A percentile compares a stretch with the other conserved stretches of the same genome.
Evolutionary conservation across 164 flowering plant genomes (phyloP).

Genomic region (Annona squamosa): DNA sequence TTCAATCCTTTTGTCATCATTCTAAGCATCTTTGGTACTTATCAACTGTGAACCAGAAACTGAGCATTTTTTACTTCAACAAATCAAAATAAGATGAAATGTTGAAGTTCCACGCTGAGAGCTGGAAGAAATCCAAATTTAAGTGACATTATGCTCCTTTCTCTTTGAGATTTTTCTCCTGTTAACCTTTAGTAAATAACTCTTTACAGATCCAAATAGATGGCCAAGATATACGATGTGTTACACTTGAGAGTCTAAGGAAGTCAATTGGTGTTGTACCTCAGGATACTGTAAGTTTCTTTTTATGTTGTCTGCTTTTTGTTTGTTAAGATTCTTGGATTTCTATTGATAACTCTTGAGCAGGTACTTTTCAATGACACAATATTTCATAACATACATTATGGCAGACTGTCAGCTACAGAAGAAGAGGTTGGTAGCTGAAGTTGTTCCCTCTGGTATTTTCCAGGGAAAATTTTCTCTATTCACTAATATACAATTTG

Average conservation of each 20-base stretch:
- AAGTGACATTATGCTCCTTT: not conserved
- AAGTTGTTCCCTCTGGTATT: not conserved
- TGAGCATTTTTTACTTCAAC: no score
- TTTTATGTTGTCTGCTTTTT: not conserved
- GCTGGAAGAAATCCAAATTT: not conserved
- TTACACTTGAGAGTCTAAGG: slow-evolving; percentile 73
- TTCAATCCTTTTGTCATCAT: no score
- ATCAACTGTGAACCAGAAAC: no score
- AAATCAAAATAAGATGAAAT: no score
- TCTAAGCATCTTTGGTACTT: no score
- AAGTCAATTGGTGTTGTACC: slow-evolving; percentile 90
- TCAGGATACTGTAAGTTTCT: slow-evolving; percentile 76
- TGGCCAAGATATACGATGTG: slow-evolving; percentile 67
- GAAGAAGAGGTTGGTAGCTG: slow-evolving; percentile 63
- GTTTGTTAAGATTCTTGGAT: not conserved
- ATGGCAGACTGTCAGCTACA: slow-evolving; percentile 85
- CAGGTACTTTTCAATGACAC: slow-evolving; percentile 99
- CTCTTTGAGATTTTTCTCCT: not conserved
- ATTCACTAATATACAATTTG: no score
- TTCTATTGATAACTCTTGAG: slow-evolving; percentile 3
- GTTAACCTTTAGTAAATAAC: slow-evolving; percentile 1
- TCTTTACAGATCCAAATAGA: slow-evolving; percentile 72
- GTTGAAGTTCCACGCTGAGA: no score
- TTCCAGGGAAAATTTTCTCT: not conserved
- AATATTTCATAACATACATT: slow-evolving; percentile 83